Evolutionary conservation across 148 eudicot species (phyloP).

Genomic region (Silene conica): DNA sequence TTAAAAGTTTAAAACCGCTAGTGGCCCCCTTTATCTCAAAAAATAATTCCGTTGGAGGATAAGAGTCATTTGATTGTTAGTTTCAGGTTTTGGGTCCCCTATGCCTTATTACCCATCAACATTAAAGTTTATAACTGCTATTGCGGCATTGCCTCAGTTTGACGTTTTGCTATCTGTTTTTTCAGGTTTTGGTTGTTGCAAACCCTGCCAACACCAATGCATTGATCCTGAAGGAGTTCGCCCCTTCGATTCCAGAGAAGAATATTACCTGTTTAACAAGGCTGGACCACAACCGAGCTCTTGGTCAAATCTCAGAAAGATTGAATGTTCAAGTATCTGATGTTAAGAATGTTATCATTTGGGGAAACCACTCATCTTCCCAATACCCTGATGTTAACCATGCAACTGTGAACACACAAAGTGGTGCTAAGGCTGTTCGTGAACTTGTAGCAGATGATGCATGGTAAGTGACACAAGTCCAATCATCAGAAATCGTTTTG

Average conservation of each 20-base stretch:
- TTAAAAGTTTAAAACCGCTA: too few relatives aligned
- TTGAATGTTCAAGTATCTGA: conserved; percentile 76
- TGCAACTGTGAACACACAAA: conserved; percentile 75
- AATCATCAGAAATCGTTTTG: not conserved
- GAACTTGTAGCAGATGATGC: conserved; percentile 82
- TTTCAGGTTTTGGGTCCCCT: too few relatives aligned
- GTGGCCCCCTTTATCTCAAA: too few relatives aligned
- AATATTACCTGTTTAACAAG: conserved; percentile 86
- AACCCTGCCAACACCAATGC: conserved; percentile 99
- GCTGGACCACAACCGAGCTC: conserved; percentile 98
- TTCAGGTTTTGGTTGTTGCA: conserved; percentile 96
- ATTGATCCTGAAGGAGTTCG: conserved; percentile 90
- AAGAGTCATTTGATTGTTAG: too few relatives aligned
- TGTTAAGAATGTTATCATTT: conserved; percentile 92
- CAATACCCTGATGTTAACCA: conserved; percentile 99
- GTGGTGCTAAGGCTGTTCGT: conserved; percentile 85
- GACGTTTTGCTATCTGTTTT: not conserved
- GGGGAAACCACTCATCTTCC: conserved; percentile 97
- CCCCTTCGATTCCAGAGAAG: conserved; percentile 94
- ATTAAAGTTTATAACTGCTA: too few relatives aligned
- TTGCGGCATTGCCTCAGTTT: not conserved
- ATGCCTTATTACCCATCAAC: too few relatives aligned
- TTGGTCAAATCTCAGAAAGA: conserved; percentile 94
- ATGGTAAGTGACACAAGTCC: conserved; percentile 44
- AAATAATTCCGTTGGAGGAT: too few relatives aligned